A percentile compares a stretch with the other conserved stretches of the same genome.
Evolutionary conservation across 768 basidiomycete species (phyloP).

Genomic region (Tulasnella sp.): DNA sequence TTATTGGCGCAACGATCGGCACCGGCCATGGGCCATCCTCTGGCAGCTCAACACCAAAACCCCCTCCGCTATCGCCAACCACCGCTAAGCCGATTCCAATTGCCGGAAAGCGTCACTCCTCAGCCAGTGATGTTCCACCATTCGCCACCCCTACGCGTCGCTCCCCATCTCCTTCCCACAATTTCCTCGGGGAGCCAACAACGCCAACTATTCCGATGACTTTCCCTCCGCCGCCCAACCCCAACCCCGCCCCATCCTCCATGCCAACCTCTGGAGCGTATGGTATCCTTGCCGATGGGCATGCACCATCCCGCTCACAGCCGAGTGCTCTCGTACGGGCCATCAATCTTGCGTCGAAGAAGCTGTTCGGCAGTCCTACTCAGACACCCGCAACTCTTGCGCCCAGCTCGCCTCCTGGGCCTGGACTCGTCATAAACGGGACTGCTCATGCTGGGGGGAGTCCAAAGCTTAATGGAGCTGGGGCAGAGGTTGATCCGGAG

Average conservation of each 20-base stretch:
- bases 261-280: not conserved
- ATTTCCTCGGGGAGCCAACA: not conserved
- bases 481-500: not conserved
- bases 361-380: constrained; percentile 56
- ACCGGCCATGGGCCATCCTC: not conserved
- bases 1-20: constrained; percentile 15
- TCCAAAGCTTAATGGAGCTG: not conserved
- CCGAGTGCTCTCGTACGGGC: constrained; percentile 59
- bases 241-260: constrained; percentile 4
- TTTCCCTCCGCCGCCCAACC: constrained; percentile 19
- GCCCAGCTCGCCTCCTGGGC: not conserved
- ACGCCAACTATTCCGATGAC: constrained; percentile 14
- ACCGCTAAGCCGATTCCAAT: constrained; percentile 10
- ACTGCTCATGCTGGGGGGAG: not conserved
- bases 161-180: not conserved
- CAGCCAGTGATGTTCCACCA: constrained; percentile 3
- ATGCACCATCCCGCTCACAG: constrained; percentile 27
- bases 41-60: not conserved
- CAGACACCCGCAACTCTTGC: constrained; percentile 17
- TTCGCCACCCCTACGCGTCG: not conserved
- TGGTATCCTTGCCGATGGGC: not conserved
- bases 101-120: not conserved
- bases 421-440: not conserved
- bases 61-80: not conserved
- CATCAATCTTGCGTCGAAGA: constrained; percentile 71